Evolutionary conservation across 2,329 filamentous ascomycete species (phyloP).

Genomic region (Clarireedia monteithiana): DNA sequence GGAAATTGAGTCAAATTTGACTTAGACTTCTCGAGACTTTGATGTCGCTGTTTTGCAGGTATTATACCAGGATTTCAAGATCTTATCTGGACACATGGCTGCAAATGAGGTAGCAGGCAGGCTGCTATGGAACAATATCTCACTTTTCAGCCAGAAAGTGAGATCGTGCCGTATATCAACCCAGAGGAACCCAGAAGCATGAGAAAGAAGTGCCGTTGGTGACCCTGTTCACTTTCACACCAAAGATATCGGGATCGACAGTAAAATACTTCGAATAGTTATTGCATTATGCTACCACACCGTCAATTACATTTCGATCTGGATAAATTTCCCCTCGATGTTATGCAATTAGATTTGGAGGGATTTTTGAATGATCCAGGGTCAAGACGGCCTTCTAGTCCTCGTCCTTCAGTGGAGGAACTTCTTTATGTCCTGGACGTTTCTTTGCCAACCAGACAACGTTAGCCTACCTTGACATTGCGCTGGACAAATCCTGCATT

Average conservation of each 20-base stretch:
- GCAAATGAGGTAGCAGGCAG: background rate
- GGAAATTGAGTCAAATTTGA: background rate
- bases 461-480: background rate
- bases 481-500: conserved; percentile 2
- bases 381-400: background rate
- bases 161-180: background rate
- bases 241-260: background rate
- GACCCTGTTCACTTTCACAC: conserved; percentile 4
- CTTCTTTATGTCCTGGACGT: conserved; percentile 5
- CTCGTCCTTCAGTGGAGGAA: conserved; percentile 9
- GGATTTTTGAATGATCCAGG: background rate
- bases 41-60: conserved; percentile 6
- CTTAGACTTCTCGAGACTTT: conserved; percentile 1
- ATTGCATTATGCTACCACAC: conserved; percentile 1
- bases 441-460: conserved; percentile 3
- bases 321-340: background rate
- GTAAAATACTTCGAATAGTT: conserved; percentile 3
- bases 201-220: background rate
- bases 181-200: background rate
- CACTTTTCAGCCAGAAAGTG: background rate
- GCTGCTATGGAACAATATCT: conserved; percentile 1
- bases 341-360: background rate
- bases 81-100: background rate
- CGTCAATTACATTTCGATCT: conserved; percentile 6
- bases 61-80: background rate